Evolutionary conservation across 371 early-diverging fungal species (phyloP).

Genomic region (Mucor saturninus): DNA sequence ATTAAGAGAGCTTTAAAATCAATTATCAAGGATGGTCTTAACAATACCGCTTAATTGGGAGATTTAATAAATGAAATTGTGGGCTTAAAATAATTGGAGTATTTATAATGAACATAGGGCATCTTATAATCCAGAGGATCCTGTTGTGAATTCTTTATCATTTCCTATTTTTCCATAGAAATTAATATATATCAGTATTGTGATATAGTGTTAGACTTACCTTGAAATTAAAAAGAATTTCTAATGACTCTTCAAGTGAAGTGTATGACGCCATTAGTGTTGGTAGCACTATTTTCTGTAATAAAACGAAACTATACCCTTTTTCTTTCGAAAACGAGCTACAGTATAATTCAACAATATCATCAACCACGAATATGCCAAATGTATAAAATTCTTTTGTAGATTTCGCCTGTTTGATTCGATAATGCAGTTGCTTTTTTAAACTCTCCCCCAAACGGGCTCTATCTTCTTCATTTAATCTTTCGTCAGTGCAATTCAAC

Average conservation of each 20-base stretch:
- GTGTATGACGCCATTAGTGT: conserved; percentile 7
- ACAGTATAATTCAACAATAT: conserved; percentile 20
- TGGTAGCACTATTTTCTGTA: conserved; percentile 21
- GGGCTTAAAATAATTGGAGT: too few relatives aligned
- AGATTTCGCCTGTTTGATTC: conserved; percentile 20
- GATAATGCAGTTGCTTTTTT: conserved; percentile 20
- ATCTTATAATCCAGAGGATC: too few relatives aligned
- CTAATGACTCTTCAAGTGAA: conserved; percentile 17
- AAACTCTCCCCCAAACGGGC: conserved; percentile 22
- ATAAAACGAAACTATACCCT: conserved; percentile 7
- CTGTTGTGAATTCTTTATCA: too few relatives aligned
- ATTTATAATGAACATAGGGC: too few relatives aligned
- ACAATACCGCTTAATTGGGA: too few relatives aligned
- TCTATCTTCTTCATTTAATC: conserved; percentile 23
- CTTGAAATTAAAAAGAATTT: conserved; percentile 22
- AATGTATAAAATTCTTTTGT: conserved; percentile 16
- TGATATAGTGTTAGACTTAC: not conserved
- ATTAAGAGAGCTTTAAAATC: too few relatives aligned
- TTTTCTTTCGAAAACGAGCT: conserved; percentile 12
- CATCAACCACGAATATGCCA: conserved; percentile 20
- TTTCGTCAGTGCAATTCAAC: conserved; percentile 10
- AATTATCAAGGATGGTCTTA: too few relatives aligned
- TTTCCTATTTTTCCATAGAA: too few relatives aligned
- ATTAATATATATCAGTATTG: too few relatives aligned
- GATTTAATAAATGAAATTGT: too few relatives aligned